Evolutionary conservation across 441 rosid species (phyloP).

Genomic region (Pelargonium cotyledonis): DNA sequence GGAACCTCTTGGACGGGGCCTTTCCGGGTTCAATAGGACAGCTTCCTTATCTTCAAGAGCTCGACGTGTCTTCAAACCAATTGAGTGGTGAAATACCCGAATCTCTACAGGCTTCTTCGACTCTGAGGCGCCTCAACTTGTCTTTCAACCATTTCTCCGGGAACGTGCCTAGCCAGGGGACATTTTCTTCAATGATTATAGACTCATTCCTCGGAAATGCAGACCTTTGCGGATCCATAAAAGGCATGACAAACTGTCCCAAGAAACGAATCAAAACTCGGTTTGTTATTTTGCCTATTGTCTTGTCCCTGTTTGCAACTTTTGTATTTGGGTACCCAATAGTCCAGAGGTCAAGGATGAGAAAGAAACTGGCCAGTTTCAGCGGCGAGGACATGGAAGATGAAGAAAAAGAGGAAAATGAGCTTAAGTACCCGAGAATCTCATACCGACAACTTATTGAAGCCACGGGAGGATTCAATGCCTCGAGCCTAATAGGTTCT

Average conservation of each 20-base stretch:
- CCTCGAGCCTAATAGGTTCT: slow-evolving; percentile 27
- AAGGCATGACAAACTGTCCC: slow-evolving; percentile 49
- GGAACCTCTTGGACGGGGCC: slow-evolving; percentile 26
- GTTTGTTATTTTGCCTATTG: slow-evolving; percentile 36
- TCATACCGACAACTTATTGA: slow-evolving; percentile 35
- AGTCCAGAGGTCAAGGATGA: slow-evolving; percentile 5
- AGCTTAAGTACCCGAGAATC: slow-evolving; percentile 39
- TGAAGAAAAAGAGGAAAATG: slow-evolving; percentile 18
- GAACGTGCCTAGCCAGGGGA: slow-evolving; percentile 27
- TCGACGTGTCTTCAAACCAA: slow-evolving; percentile 31
- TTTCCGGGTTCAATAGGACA: slow-evolving; percentile 33
- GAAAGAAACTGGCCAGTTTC: slow-evolving; percentile 26
- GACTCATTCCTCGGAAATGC: slow-evolving; percentile 30
- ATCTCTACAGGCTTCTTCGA: slow-evolving; percentile 23
- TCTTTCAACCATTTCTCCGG: slow-evolving; percentile 31
- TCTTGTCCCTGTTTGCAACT: slow-evolving; percentile 40
- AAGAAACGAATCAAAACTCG: slow-evolving; percentile 26
- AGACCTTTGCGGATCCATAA: slow-evolving; percentile 26
- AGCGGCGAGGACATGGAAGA: slow-evolving; percentile 2
- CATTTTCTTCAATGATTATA: slow-evolving; percentile 21
- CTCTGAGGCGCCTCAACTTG: slow-evolving; percentile 29
- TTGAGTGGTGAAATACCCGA: slow-evolving; percentile 29
- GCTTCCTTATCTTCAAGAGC: slow-evolving; percentile 23
- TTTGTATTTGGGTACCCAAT: slow-evolving; percentile 29
- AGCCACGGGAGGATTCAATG: slow-evolving; percentile 32